Base-by-base conservation (phyloP, 2,329 filamentous ascomycete species). In the Colletotrichum godetiae region DNA sequence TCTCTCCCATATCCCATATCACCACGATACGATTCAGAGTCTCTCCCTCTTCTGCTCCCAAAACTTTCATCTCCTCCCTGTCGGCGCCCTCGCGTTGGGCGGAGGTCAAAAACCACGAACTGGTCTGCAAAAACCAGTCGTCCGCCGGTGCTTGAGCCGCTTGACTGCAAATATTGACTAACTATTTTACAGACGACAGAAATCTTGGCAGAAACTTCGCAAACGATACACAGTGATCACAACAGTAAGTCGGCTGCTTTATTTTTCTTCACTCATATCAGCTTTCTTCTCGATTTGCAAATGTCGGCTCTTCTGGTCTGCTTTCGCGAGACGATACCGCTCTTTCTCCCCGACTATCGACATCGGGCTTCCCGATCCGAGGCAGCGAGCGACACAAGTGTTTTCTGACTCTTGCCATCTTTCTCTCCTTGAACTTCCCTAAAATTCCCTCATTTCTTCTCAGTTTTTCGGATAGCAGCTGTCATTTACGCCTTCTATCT, bases 361-460 rank as follows among this genome's bases (percentile, higher is more conserved):
- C 37, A 42, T 13, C 15, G 13, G 13, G 37, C 37, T 42, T 19
- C 2, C 37, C 6, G 13, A 42, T 42, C 15, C 3, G 5, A 19
- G 3, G 37, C 37, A 42, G 19, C 37, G 0, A 42, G 37, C 5
- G 37, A 42, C 37, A 42, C 10, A 5, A 2, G 19, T 19, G 8
- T 22, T 22, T 0, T 5, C 42, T 22, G 8, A 49, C 19, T 6
- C n/a, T 49, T 22, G 0, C 0, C 0, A n/a, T 49, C 19, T 8
- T n/a, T n/a, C 15, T 19, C 0, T 11, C 1, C 0, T 49, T 49
- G 42, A 4, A n/a, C 19, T 22, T 49, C 0, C 19, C 8, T 49
- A 19, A 4, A n/a, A 8, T 22, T 49, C 0, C 19, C 8, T 0
- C 0, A n/a, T 22, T 11, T 19, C 1, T 22, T 10, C 2, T 49